phyloP scores from a whole-genome alignment of 495 filamentous ascomycete species.

The Margaritispora aquatica region DNA sequence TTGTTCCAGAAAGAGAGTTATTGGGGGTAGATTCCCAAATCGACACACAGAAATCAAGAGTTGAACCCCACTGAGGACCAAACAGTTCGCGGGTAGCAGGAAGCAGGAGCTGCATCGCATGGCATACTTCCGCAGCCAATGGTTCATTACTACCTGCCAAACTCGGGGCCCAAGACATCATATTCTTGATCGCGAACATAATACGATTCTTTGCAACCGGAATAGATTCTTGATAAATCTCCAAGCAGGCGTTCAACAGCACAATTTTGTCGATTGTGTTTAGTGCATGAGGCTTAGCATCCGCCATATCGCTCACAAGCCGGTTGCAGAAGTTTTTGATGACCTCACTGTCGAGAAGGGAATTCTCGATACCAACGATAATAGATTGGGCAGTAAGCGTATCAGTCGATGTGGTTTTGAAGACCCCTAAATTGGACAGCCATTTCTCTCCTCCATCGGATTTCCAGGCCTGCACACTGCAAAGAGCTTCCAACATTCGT shows the following conservation, averaged over 20 bases:
- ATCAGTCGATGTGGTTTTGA: slow-evolving; percentile 36
- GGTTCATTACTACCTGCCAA: slow-evolving; percentile 19
- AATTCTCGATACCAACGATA: slow-evolving; percentile 45
- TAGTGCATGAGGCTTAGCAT: slow-evolving; percentile 27
- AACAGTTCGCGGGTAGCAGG: slow-evolving; percentile 71
- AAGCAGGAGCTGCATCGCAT: slow-evolving; percentile 56
- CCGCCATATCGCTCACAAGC: slow-evolving; percentile 47
- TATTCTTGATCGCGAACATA: slow-evolving; percentile 75
- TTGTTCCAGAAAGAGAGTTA: slow-evolving; percentile 27
- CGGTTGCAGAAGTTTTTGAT: slow-evolving; percentile 45
- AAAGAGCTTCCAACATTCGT: slow-evolving; percentile 32
- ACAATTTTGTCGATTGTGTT: slow-evolving; percentile 35
- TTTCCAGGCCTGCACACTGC: slow-evolving; percentile 31
- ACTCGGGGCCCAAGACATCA: slow-evolving; percentile 59
- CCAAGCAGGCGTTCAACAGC: slow-evolving; percentile 37
- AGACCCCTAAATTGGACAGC: slow-evolving; percentile 30
- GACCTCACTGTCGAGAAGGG: slow-evolving; percentile 34
- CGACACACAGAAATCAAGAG: slow-evolving; percentile 49
- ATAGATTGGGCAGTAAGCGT: slow-evolving; percentile 43
- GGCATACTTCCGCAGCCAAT: slow-evolving; percentile 45
- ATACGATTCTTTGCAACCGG: slow-evolving; percentile 70
- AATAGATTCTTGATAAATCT: slow-evolving; percentile 36
- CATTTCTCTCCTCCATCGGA: slow-evolving; percentile 34
- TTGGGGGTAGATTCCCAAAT: slow-evolving; percentile 42
- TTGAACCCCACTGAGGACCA: slow-evolving; percentile 75